Base-by-base conservation (phyloP, 2,329 filamentous ascomycete genomes). In the Ascosphaera apis region DNA sequence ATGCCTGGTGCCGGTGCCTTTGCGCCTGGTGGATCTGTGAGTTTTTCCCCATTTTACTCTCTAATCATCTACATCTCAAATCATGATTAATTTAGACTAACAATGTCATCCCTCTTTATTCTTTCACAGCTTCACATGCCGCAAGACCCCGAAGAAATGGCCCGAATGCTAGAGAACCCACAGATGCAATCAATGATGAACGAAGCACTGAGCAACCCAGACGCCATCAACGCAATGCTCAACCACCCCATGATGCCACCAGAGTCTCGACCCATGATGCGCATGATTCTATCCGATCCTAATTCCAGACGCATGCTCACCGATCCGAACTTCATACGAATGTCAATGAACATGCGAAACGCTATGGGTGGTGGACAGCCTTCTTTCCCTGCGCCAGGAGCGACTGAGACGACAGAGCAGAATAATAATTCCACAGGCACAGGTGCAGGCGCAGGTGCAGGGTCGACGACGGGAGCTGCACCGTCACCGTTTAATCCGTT, bases 81-180 rank as follows among this genome's bases (percentile, higher is more conserved):
- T 25, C 17, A 13, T 12, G 23, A 25, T 9, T 36, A 2, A n/a
- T 9, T 33, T 35, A 23, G 7, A 30, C 18, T n/a, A 3, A n/a
- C 30, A 8, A 32, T 35, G 12, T 41, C 44, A 34, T 32, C 31
- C 33, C 16, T 19, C 16, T 15, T 12, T 42, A 3, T n/a, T n/a
- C n/a, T n/a, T n/a, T n/a, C n/a, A n/a, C 43, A 91, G 83, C 93
- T 93, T 83, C 82, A 83, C 25, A 78, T 84, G 23, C 82, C 82
- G 23, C 82, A 69, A 50, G 71, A 72, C 50, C 71, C 82, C 40
- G 84, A 93, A 39, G 67, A 78, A 39, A 70, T 98, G 53, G 69
- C 82, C 38, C 68, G 73, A 43, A 78, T 93, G 71, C 73, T 98
- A 48, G 73, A 79, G 42, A 82, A 95, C 50, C 88, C 88, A 15